Percentiles rank a stretch among this genome's conserved stretches.
phyloP scores from a whole-genome alignment of 2,329 filamentous ascomycete species.

The Penicillium sp. region DNA sequence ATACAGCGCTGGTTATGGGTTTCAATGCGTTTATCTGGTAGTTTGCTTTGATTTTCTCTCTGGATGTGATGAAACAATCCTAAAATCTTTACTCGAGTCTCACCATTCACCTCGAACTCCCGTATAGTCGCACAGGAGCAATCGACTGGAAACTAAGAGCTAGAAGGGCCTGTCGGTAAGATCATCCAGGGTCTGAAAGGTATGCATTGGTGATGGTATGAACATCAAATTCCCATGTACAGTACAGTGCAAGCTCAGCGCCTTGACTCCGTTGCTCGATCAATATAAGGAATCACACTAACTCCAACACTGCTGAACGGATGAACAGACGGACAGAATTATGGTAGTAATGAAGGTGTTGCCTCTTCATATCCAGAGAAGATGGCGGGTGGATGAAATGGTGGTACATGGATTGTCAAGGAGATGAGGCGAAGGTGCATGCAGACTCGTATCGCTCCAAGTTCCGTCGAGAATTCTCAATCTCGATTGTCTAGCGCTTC shows the following conservation, averaged over 20 bases:
- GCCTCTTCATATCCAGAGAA: conserved; percentile 18
- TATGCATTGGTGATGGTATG: conserved; percentile 7
- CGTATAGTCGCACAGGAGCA: not conserved
- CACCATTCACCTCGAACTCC: not conserved
- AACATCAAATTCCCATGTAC: conserved; percentile 8
- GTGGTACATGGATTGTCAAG: not conserved
- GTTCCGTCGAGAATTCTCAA: not conserved
- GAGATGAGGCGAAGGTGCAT: not conserved
- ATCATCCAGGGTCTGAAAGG: not conserved
- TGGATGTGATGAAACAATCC: not conserved
- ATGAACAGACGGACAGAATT: not conserved
- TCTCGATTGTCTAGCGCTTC: not conserved
- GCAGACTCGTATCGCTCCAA: not conserved
- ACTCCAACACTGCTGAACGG: conserved; percentile 19
- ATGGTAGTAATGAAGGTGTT: conserved; percentile 11
- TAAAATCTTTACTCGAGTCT: not conserved
- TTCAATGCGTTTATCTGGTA: conserved; percentile 1
- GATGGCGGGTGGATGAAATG: not conserved
- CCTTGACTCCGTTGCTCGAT: conserved; percentile 2
- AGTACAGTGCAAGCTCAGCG: conserved; percentile 9
- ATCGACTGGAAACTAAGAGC: no score
- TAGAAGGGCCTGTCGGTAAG: no score
- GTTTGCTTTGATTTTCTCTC: not conserved
- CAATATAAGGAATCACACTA: conserved; percentile 1
- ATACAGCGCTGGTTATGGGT: conserved; percentile 18